These are phyloP conservation scores for Cladorrhinum sp. DNA, from an alignment of 2,329 filamentous ascomycete genomes.

Conservation along the genomic window DNA sequence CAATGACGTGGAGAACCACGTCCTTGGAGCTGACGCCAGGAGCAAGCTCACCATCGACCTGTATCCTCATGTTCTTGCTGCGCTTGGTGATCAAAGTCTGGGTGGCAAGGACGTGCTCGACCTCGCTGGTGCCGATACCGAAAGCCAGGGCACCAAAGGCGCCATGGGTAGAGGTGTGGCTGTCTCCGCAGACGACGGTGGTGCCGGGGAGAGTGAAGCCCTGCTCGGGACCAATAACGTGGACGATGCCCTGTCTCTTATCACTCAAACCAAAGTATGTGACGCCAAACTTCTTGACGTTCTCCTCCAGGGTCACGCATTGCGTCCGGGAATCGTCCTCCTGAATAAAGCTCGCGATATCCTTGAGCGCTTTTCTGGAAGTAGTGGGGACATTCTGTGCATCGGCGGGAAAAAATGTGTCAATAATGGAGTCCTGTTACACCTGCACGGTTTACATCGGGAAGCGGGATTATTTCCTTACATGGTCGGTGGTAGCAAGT, in stretches of 20 bases:
- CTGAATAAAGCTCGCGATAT: constrained; percentile 88
- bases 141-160: constrained; percentile 94
- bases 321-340: constrained; percentile 91
- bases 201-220: constrained; percentile 97
- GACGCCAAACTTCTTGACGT: constrained; percentile 92
- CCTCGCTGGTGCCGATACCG: constrained; percentile 96
- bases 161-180: constrained; percentile 95
- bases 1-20: constrained; percentile 88
- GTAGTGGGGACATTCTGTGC: constrained; percentile 86
- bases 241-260: constrained; percentile 96
- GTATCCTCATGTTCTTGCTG: constrained; percentile 98
- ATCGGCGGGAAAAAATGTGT: not conserved
- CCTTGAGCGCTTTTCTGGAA: constrained; percentile 88
- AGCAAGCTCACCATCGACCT: constrained; percentile 85
- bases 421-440: not conserved
- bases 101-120: constrained; percentile 96
- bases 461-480: constrained; percentile 45
- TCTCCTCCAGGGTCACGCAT: constrained; percentile 94
- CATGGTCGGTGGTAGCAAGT: constrained; percentile 92
- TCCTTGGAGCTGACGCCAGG: constrained; percentile 96
- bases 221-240: constrained; percentile 97
- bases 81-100: constrained; percentile 92
- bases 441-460: not conserved
- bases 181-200: constrained; percentile 96
- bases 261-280: constrained; percentile 97